phyloP scores from a whole-genome alignment of 2,329 filamentous ascomycete genomes.

The Alternaria panax region DNA sequence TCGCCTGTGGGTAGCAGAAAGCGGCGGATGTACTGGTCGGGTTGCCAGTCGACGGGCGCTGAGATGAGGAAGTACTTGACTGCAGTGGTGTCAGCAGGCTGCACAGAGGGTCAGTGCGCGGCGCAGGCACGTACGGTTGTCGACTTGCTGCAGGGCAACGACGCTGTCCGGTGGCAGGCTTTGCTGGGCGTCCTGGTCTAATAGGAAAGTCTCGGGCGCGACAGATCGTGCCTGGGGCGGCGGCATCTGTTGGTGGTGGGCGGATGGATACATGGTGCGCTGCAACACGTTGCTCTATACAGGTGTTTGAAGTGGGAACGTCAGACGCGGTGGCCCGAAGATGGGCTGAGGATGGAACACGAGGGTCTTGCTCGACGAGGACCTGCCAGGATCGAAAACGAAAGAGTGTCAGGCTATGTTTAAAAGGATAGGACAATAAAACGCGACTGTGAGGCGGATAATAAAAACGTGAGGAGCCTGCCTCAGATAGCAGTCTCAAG shows the following conservation, averaged over 20 bases:
- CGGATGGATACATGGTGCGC: slow-evolving; percentile 57
- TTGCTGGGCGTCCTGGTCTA: slow-evolving; percentile 96
- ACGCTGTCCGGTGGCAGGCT: slow-evolving; percentile 95
- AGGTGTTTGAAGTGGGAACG: slow-evolving; percentile 36
- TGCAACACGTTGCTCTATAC: slow-evolving; percentile 47
- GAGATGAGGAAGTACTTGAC: slow-evolving; percentile 99
- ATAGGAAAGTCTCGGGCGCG: slow-evolving; percentile 98
- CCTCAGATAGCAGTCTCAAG: slow-evolving; percentile 48
- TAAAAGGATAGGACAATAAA: slow-evolving; percentile 43
- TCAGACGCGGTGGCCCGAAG: slow-evolving; percentile 38
- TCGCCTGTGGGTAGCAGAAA: slow-evolving; percentile 96
- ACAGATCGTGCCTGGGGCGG: slow-evolving; percentile 72
- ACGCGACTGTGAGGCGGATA: slow-evolving; percentile 32
- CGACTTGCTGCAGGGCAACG: slow-evolving; percentile 96
- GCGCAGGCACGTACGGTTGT: slow-evolving; percentile 76
- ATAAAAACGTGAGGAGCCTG: slow-evolving; percentile 39
- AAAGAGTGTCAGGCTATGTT: slow-evolving; percentile 49
- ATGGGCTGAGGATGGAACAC: slow-evolving; percentile 31
- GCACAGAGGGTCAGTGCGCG: slow-evolving; percentile 19
- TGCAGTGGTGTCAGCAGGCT: slow-evolving; percentile 54
- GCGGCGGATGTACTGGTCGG: slow-evolving; percentile 93
- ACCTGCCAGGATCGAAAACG: slow-evolving; percentile 48
- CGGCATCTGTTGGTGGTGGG: slow-evolving; percentile 79
- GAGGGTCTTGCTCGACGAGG: slow-evolving; percentile 43
- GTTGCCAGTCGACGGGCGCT: slow-evolving; percentile 95